A percentile compares a stretch with the other conserved stretches of the same genome.
Conservation (phyloP, 2,329 filamentous ascomycete species). For the Hymenoscyphus infarciens region DNA sequence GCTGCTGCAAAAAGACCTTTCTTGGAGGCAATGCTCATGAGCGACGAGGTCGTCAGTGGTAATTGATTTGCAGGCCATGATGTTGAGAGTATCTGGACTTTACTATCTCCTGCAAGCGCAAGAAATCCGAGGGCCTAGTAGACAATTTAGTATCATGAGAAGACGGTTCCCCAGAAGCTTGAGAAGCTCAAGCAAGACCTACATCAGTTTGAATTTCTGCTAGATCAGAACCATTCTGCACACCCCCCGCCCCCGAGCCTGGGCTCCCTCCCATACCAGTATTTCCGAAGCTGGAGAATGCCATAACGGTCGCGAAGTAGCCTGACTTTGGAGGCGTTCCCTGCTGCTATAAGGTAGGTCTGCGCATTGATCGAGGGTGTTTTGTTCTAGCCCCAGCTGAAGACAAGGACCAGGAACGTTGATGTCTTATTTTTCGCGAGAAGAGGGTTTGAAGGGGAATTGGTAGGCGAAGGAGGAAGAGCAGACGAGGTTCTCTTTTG, state of each 20-base stretch:
- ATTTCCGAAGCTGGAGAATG: constrained; percentile 59
- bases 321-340: constrained; percentile 36
- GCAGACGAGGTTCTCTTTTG: not conserved
- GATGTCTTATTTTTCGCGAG: constrained; percentile 5
- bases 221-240: constrained; percentile 61
- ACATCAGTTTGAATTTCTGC: constrained; percentile 81
- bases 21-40: constrained; percentile 77
- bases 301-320: constrained; percentile 50
- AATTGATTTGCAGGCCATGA: constrained; percentile 65
- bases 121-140: constrained; percentile 72
- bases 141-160: constrained; percentile 15
- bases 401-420: constrained; percentile 6
- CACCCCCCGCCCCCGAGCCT: constrained; percentile 39
- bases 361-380: constrained; percentile 29
- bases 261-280: constrained; percentile 41
- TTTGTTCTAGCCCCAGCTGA: constrained; percentile 12
- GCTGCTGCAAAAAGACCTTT: constrained; percentile 83
- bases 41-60: constrained; percentile 73
- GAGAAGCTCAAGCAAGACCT: constrained; percentile 29
- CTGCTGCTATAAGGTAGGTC: constrained; percentile 30
- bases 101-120: constrained; percentile 74
- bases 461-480: not conserved
- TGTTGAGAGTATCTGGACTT: constrained; percentile 72
- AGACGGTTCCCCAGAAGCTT: not conserved
- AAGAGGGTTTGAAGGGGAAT: not conserved